These are phyloP conservation scores for Cryptococcus jaspeensis DNA, from an alignment of 1,284 basidiomycete species.

Conservation along the genomic window DNA sequence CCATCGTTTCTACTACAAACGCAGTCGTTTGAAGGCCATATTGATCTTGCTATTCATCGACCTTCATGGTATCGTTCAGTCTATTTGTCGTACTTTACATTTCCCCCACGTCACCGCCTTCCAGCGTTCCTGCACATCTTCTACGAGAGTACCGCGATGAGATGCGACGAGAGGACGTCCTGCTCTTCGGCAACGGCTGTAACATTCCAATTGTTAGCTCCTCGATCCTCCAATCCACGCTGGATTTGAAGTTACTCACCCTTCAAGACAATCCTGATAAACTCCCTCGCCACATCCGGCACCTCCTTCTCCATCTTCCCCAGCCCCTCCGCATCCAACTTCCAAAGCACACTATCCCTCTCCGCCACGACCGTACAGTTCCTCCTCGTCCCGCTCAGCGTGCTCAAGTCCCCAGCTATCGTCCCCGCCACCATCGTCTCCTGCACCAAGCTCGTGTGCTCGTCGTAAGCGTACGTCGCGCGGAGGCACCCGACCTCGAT, in stretches of 20 bases:
- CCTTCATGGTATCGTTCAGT: no score
- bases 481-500: conserved; percentile 79
- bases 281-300: conserved; percentile 64
- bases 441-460: conserved; percentile 64
- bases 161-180: conserved; percentile 30
- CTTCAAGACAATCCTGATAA: conserved; percentile 73
- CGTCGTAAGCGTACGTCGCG: conserved; percentile 73
- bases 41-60: no score
- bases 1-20: no score
- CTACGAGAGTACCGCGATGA: conserved; percentile 4
- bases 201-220: not conserved
- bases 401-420: conserved; percentile 82
- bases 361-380: conserved; percentile 87
- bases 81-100: no score
- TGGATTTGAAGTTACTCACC: conserved; percentile 61
- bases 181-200: conserved; percentile 50
- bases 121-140: not conserved
- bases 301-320: conserved; percentile 63
- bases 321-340: conserved; percentile 62
- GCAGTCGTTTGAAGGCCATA: no score
- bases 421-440: conserved; percentile 92
- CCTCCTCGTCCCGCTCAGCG: conserved; percentile 68
- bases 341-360: conserved; percentile 74
- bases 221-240: not conserved
- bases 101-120: no score